Evolutionary conservation across 257 asterid genomes (phyloP), one percentile per base, ranked within the genome.

Genomic region (Voacanga thouarsii): DNA sequence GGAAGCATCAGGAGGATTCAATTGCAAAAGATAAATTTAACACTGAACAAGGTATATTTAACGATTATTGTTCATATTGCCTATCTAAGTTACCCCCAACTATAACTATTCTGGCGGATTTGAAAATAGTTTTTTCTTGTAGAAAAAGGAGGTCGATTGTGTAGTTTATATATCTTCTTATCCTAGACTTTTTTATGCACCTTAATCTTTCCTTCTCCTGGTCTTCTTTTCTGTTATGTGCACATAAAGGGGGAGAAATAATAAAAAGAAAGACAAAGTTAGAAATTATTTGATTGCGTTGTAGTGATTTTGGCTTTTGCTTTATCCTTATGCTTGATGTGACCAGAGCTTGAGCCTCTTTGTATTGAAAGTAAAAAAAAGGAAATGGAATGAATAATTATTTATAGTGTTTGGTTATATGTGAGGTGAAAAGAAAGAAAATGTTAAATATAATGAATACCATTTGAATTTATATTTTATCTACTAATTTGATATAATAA

Each of bases 1-100:
- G 98, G 97, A 96, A 96, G 92, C 79, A 78, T 37, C 93, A 97
- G 98, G 99, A 96, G 79, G 93, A 91, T 78, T 76, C 94, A 65
- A 89, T 96, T 75, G 88, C 90, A 7, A 88, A 89, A 81, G 96
- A 82, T 75, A 89, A 87, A 79, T 86, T 71, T 82, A 86, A 85
- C 50, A 30, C 89, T 12, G 68, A 49, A 78, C 66, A 87, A 8
- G 97, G 99, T 75, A 6, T n/a, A 41, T 64, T 57, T 61, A 0
- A 14, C 60, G 8, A 8, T 37, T 59, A 28, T 64, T 76, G 72
- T 41, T 67, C 51, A 3, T 39, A 37, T 37, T 19, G 10, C 26
- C n/a, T 7, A 37, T 19, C 28, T 39, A 0, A 21, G 6, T 66
- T 37, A 19, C 7, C 43, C 72, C 50, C 51, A 37, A 7, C 18